A percentile compares a stretch with the other conserved stretches of the same genome.
These are phyloP conservation scores for Penicillium soppii DNA, from an alignment of 495 filamentous ascomycete species.

Conservation along the genomic window DNA sequence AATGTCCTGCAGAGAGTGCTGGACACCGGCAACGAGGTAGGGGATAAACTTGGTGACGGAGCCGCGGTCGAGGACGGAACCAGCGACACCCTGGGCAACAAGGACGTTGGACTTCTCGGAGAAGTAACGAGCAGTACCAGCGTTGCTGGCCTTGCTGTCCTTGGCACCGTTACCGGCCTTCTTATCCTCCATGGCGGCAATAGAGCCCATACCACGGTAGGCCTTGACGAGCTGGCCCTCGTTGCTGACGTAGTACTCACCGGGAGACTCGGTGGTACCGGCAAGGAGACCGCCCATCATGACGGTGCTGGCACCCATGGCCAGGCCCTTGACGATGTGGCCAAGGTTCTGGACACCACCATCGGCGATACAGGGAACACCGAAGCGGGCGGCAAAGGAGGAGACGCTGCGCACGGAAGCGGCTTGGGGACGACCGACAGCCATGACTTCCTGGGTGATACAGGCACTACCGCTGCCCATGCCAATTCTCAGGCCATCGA, in stretches of 20 bases:
- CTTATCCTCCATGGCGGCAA: slow-evolving; percentile 99
- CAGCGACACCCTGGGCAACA: slow-evolving; percentile 93
- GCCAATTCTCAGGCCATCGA: slow-evolving; percentile 95
- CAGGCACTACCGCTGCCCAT: slow-evolving; percentile 98
- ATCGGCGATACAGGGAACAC: slow-evolving; percentile 96
- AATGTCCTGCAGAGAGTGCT: slow-evolving; percentile 96
- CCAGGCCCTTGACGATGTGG: slow-evolving; percentile 97
- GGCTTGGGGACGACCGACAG: slow-evolving; percentile 92
- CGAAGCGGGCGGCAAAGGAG: slow-evolving; percentile 85
- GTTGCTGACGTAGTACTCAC: slow-evolving; percentile 90
- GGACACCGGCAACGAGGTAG: slow-evolving; percentile 90
- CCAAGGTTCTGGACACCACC: slow-evolving; percentile 98
- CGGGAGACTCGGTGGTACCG: slow-evolving; percentile 95
- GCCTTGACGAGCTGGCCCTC: slow-evolving; percentile 98
- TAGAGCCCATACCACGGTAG: slow-evolving; percentile 97
- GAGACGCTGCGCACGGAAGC: slow-evolving; percentile 87
- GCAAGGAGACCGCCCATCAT: slow-evolving; percentile 99
- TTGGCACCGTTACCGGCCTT: slow-evolving; percentile 70
- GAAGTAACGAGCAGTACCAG: slow-evolving; percentile 97
- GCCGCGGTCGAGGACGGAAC: slow-evolving; percentile 69
- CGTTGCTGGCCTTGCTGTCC: slow-evolving; percentile 84
- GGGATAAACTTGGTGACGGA: slow-evolving; percentile 93
- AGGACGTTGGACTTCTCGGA: slow-evolving; percentile 92
- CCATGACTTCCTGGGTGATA: slow-evolving; percentile 99
- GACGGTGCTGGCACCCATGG: slow-evolving; percentile 89